These are phyloP conservation scores for Puccinia horiana DNA, from an alignment of 1,284 basidiomycete genomes.

Conservation along the genomic window DNA sequence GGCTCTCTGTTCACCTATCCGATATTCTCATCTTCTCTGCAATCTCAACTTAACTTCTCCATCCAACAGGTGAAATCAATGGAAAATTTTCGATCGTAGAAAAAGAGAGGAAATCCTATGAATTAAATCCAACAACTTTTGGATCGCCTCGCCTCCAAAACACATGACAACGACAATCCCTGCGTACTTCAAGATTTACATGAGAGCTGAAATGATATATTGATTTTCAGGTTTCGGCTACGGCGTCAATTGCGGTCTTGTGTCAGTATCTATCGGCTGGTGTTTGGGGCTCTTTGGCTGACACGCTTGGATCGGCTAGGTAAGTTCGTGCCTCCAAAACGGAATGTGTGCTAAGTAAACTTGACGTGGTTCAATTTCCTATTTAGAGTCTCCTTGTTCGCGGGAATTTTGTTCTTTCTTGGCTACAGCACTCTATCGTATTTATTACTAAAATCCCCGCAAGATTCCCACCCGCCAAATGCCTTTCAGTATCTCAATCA, in stretches of 20 bases:
- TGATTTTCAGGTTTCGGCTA: conserved; percentile 23
- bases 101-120: neutral
- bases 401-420: conserved; percentile 23
- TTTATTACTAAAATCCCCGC: neutral
- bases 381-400: conserved; percentile 29
- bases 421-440: conserved; percentile 34
- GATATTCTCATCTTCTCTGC: conserved; percentile 30
- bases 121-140: neutral
- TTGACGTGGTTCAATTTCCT: neutral
- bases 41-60: conserved; percentile 36
- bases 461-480: neutral
- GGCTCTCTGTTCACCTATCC: conserved; percentile 22
- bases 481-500: neutral
- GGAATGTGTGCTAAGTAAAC: neutral
- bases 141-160: neutral
- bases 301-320: conserved; percentile 29
- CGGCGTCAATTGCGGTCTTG: conserved; percentile 36
- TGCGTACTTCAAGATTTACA: neutral
- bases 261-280: conserved; percentile 29
- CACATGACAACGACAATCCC: neutral
- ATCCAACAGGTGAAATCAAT: neutral
- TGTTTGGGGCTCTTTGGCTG: conserved; percentile 36
- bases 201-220: neutral
- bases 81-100: no score
- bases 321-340: neutral